A percentile compares a stretch with the other conserved stretches of the same genome.
Evolutionary conservation across 129 eudicot species (phyloP).

Genomic region (Chrysanthemum makinoi): DNA sequence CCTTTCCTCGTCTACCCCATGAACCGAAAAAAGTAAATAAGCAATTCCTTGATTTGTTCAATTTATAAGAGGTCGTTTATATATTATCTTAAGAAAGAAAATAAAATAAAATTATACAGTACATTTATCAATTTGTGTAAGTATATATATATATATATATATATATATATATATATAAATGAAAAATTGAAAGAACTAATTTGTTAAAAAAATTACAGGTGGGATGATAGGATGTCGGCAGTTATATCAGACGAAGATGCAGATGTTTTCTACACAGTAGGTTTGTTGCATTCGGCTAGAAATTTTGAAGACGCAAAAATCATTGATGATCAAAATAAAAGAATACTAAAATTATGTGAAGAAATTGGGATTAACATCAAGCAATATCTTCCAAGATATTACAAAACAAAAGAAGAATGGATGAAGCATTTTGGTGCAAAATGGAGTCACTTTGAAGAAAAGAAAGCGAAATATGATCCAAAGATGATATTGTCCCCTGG

Average conservation of each 20-base stretch:
- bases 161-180: background rate
- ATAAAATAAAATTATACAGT: no score
- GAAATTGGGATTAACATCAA: constrained; percentile 49
- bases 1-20: constrained; percentile 53
- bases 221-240: constrained; percentile 86
- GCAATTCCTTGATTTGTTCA: background rate
- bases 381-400: constrained; percentile 79
- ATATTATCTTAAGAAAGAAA: no score
- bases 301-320: constrained; percentile 24
- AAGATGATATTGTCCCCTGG: constrained; percentile 81
- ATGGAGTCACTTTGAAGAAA: constrained; percentile 56
- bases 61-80: background rate
- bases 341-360: constrained; percentile 49
- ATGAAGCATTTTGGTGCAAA: constrained; percentile 72
- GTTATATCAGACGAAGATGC: constrained; percentile 72
- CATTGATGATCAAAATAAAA: constrained; percentile 55
- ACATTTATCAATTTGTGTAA: no score
- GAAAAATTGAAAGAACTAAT: background rate
- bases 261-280: constrained; percentile 64
- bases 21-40: constrained; percentile 49
- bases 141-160: no score
- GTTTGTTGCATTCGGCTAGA: constrained; percentile 54
- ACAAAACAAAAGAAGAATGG: constrained; percentile 72
- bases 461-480: constrained; percentile 76
- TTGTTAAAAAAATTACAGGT: constrained; percentile 42